A percentile compares a stretch with the other conserved stretches of the same genome.
Evolutionary conservation across 495 filamentous ascomycete species (phyloP).

Genomic region (Xylaria grammica): DNA sequence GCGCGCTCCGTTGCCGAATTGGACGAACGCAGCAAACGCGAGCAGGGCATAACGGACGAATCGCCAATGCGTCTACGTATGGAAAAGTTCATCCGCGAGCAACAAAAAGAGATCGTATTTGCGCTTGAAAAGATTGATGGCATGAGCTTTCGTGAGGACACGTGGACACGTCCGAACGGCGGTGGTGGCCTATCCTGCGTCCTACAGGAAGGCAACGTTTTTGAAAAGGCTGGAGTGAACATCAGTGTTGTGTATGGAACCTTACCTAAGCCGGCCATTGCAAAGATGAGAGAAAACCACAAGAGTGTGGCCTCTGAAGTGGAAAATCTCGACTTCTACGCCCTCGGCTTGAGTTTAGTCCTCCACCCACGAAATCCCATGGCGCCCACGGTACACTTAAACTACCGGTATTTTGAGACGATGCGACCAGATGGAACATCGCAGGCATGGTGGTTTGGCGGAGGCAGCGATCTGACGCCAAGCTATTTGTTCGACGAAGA

Average conservation of each 20-base stretch:
- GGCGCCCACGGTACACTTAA: conserved; percentile 96
- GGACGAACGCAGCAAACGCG: conserved; percentile 68
- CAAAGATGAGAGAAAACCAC: conserved; percentile 94
- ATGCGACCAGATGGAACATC: conserved; percentile 72
- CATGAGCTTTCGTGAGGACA: conserved; percentile 77
- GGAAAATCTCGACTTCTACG: conserved; percentile 85
- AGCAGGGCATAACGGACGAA: conserved; percentile 66
- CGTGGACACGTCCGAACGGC: conserved; percentile 85
- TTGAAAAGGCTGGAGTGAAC: conserved; percentile 97
- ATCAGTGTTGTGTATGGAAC: conserved; percentile 94
- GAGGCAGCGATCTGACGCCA: conserved; percentile 92
- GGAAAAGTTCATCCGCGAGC: conserved; percentile 91
- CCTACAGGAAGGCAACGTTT: conserved; percentile 92
- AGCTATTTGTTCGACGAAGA: conserved; percentile 96
- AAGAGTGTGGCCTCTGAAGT: conserved; percentile 79
- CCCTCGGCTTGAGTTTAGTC: conserved; percentile 89
- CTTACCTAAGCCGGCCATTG: conserved; percentile 83
- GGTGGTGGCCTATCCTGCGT: conserved; percentile 87
- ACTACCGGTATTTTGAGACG: conserved; percentile 99
- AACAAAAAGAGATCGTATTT: conserved; percentile 84
- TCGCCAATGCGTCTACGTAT: conserved; percentile 98
- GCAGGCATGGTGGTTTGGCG: conserved; percentile 96
- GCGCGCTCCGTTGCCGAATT: conserved; percentile 69
- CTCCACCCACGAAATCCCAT: conserved; percentile 93
- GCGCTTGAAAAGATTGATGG: conserved; percentile 84